Base-by-base conservation (phyloP, 164 flowering plant species). In the Berberis vulgaris region DNA sequence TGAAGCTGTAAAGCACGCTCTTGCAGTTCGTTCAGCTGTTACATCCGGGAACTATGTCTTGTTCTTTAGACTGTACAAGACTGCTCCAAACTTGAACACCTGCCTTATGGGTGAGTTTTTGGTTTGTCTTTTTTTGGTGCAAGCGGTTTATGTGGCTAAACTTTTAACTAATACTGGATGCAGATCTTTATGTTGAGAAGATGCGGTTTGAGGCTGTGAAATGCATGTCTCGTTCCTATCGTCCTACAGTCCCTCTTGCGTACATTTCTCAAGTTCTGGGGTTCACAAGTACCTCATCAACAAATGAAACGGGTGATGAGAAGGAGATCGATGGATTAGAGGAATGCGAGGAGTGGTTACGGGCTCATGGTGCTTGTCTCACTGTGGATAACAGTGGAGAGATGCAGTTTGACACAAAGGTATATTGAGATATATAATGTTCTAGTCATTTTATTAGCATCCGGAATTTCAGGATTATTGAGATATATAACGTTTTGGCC, bases 111-210 rank as follows among this genome's bases (percentile, higher is more conserved):
- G 99, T 91, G 60, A 5, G 60, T 57, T 6, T 1, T 7, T 52
- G 4, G n/a, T 7, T 7, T 10, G n/a, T 11, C n/a, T 52, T 52
- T 26, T 26, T 26, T 26, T 26, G 26, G 26, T 26, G 10, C 10
- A 50, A 50, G 10, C 2, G 2, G 12, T 26, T 10, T 3, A 10
- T 52, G 1, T 52, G n/a, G 54, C 54, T 52, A 1, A 52, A 52
- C n/a, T 26, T 26, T 26, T 26, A 26, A 26, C 26, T 26, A 26
- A 26, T 57, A 42, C n/a, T 9, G 1, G 6, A 1, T 79, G 78
- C 84, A 91, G 99, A 91, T 80, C 86, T 87, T 59, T 86, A 81
- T 73, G 87, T 84, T 49, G 99, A 94, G 73, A 94, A 87, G 81
- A 91, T 91, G 84, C 88, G 97, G 5, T 94, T 75, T 73, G 84